These are phyloP conservation scores for Taxillus chinensis DNA, from an alignment of 164 flowering plant genomes.

Conservation along the genomic window DNA sequence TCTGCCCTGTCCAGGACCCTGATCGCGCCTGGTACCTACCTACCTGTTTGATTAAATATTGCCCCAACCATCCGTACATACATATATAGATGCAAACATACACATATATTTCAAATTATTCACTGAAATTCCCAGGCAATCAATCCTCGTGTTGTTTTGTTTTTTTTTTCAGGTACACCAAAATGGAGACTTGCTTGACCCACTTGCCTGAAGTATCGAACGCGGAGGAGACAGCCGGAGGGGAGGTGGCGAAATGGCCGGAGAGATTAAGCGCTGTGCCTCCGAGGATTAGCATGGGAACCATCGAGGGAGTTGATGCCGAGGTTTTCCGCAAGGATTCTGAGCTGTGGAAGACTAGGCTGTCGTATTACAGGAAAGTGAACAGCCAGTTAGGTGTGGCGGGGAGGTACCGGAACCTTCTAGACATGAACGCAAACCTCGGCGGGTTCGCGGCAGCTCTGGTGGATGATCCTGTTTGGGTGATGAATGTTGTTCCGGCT, in stretches of 20 bases:
- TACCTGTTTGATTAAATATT: too few species aligned
- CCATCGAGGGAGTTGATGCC: conserved; percentile 21
- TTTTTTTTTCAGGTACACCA: conserved; percentile 32
- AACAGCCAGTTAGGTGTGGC: conserved; percentile 27
- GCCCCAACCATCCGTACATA: too few species aligned
- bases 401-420: conserved; percentile 37
- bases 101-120: too few species aligned
- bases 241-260: conserved; percentile 41
- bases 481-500: conserved; percentile 52
- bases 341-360: conserved; percentile 33
- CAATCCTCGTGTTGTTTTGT: too few species aligned
- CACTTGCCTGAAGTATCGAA: conserved; percentile 36
- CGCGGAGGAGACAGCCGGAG: conserved; percentile 31
- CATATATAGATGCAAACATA: too few species aligned
- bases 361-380: conserved; percentile 30
- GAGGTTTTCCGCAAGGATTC: conserved; percentile 22
- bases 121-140: too few species aligned
- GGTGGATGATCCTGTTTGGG: conserved; percentile 41
- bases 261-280: conserved; percentile 32
- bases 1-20: conserved; percentile 24
- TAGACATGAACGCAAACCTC: conserved; percentile 46
- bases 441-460: conserved; percentile 60
- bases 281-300: conserved; percentile 42
- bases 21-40: not conserved
- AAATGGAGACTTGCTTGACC: conserved; percentile 38